Evolutionary conservation across 345 rosid genomes (phyloP).

Genomic region (Citropsis articulata): DNA sequence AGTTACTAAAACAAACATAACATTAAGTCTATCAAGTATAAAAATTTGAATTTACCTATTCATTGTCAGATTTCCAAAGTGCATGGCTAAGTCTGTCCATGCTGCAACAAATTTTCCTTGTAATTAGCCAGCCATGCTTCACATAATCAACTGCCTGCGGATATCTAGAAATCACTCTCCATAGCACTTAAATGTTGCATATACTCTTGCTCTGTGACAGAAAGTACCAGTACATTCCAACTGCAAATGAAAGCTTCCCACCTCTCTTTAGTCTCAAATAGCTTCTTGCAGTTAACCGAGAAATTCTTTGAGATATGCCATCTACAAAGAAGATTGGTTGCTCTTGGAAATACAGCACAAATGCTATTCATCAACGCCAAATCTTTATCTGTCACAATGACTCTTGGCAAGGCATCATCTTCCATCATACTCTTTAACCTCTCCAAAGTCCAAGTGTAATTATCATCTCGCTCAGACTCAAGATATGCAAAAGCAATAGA

Average conservation of each 20-base stretch:
- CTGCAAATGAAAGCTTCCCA: conserved; percentile 13
- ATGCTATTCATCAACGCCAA: conserved; percentile 7
- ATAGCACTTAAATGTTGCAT: conserved; percentile 7
- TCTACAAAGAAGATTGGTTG: conserved; percentile 13
- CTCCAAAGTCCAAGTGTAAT: conserved; percentile 17
- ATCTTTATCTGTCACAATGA: conserved; percentile 17
- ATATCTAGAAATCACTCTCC: conserved; percentile 13
- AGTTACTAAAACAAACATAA: background rate
- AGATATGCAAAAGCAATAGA: conserved; percentile 18
- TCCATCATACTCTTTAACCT: conserved; percentile 15
- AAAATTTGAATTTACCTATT: conserved; percentile 13
- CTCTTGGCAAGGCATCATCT: conserved; percentile 11
- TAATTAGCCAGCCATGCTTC: conserved; percentile 15
- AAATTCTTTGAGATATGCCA: conserved; percentile 16
- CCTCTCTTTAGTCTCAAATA: conserved; percentile 16
- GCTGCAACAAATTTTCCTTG: conserved; percentile 21
- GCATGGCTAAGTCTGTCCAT: conserved; percentile 15
- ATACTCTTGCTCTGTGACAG: conserved; percentile 14
- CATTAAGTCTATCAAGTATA: background rate
- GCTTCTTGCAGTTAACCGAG: conserved; percentile 3
- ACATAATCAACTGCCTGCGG: conserved; percentile 12
- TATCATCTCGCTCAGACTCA: conserved; percentile 17
- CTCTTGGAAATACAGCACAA: background rate
- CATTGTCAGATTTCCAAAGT: conserved; percentile 16
- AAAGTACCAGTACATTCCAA: conserved; percentile 14